Base-by-base conservation (phyloP, 352 stramenopile genomes). In the Globisporangium nodosum region DNA sequence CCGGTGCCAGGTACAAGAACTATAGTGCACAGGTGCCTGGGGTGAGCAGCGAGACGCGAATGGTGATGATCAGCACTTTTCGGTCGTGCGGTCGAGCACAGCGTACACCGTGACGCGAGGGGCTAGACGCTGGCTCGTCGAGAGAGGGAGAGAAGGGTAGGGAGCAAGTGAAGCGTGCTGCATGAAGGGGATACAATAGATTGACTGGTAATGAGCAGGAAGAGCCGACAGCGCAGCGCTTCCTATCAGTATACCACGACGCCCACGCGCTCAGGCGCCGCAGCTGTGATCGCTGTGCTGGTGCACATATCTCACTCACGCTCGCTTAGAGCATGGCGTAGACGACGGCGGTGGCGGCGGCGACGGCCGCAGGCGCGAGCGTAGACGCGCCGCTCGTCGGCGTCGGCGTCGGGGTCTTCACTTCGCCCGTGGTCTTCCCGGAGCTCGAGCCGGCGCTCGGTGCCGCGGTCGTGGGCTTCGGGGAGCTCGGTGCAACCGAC, bases 311-410 rank as follows among this genome's bases (percentile, higher is more conserved):
- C 45, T 49, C 20, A 18, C 43, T 27, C 18, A 8, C n/a, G 18
- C 3, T 12, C 9, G 46, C 21, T 60, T 31, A 60, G 15, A 60
- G 54, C 54, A 60, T 53, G 54, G 54, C 40, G 43, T 60, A 60
- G 2, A 60, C 54, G 45, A 48, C 18, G 42, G 45, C 31, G 33
- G 45, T 46, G 45, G 54, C 54, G 31, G 37, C 42, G 6, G 54
- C 46, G 13, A 43, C 45, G n/a, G 33, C 31, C 15, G 54, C 45
- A 9, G 54, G 54, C 31, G 54, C 54, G 24, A 60, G 45, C 46
- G 54, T 53, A 12, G 54, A 60, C 1, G 54, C 54, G 21, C 12
- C 54, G 20, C 54, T 60, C 31, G 54, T 15, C 18, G 54, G 45
- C 11, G 54, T 47, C 11, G 54, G 54, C 20, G 54, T 46, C 39